Evolutionary conservation across 768 basidiomycete species (phyloP).

Genomic region (Rhodotorula paludigena): DNA sequence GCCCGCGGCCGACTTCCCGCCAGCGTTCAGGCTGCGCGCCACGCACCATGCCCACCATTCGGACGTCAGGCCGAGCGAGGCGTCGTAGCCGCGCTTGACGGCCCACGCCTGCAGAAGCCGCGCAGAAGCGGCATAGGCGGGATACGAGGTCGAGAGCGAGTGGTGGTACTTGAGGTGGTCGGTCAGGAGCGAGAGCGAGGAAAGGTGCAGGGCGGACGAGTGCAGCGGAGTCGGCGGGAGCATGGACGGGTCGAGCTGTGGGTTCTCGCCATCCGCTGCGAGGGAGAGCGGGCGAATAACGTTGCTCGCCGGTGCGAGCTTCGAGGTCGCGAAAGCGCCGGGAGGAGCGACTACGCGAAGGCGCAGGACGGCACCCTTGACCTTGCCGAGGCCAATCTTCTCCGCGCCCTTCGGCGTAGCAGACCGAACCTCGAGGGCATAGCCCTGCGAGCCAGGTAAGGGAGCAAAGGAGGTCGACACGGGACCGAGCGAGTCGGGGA

Average conservation of each 20-base stretch:
- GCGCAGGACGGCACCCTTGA: constrained; percentile 63
- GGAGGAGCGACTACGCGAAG: constrained; percentile 65
- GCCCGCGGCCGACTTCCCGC: constrained; percentile 1
- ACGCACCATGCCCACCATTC: constrained; percentile 37
- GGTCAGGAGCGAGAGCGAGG: constrained; percentile 48
- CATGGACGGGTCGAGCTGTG: constrained; percentile 26
- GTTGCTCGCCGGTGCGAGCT: constrained; percentile 66
- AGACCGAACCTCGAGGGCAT: constrained; percentile 57
- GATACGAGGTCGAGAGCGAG: constrained; percentile 52
- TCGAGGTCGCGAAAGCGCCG: constrained; percentile 54
- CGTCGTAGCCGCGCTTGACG: constrained; percentile 62
- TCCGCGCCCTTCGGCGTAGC: constrained; percentile 25
- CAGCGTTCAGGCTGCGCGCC: constrained; percentile 30
- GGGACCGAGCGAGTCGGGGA: constrained; percentile 26
- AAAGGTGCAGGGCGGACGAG: constrained; percentile 61
- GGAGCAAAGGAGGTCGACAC: constrained; percentile 54
- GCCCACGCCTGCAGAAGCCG: constrained; percentile 85
- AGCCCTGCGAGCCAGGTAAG: constrained; percentile 59
- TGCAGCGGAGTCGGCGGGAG: constrained; percentile 67
- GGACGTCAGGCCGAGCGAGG: constrained; percentile 41
- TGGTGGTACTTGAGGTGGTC: constrained; percentile 58
- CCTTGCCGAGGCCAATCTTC: constrained; percentile 55
- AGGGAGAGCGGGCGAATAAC: constrained; percentile 56
- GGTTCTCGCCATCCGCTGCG: constrained; percentile 26
- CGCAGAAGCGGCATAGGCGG: constrained; percentile 68